Evolutionary conservation across 495 filamentous ascomycete species (phyloP).

Genomic region (Melanomma pulvis-pyrius): DNA sequence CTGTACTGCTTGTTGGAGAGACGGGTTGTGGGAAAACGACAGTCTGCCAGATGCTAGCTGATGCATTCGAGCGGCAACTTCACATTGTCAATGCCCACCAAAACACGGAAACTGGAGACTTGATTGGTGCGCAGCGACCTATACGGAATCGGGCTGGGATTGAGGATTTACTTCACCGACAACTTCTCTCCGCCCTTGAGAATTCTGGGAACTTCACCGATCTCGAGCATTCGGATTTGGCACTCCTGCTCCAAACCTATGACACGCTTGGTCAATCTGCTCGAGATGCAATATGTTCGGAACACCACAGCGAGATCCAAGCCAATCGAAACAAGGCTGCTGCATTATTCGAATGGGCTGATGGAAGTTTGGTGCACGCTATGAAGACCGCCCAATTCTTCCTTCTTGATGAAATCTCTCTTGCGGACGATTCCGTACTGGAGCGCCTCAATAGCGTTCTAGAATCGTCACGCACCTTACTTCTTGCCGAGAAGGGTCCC

Average conservation of each 20-base stretch:
- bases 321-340: slow-evolving; percentile 64
- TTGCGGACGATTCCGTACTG: slow-evolving; percentile 96
- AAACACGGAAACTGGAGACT: slow-evolving; percentile 93
- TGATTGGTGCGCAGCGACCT: slow-evolving; percentile 93
- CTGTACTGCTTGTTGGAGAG: slow-evolving; percentile 90
- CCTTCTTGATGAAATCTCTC: slow-evolving; percentile 94
- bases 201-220: slow-evolving; percentile 35
- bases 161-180: slow-evolving; percentile 63
- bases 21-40: slow-evolving; percentile 98
- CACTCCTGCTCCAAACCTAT: slow-evolving; percentile 55
- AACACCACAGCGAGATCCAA: slow-evolving; percentile 60
- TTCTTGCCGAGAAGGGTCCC: slow-evolving; percentile 91
- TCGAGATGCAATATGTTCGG: slow-evolving; percentile 50
- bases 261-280: slow-evolving; percentile 45
- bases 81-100: slow-evolving; percentile 96
- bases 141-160: slow-evolving; percentile 79
- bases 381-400: slow-evolving; percentile 92
- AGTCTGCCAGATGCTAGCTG: slow-evolving; percentile 87
- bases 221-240: slow-evolving; percentile 46
- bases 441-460: slow-evolving; percentile 98
- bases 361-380: slow-evolving; percentile 90
- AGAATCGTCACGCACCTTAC: slow-evolving; percentile 79
- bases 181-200: slow-evolving; percentile 58
- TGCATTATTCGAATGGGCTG: slow-evolving; percentile 93
- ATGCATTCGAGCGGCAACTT: slow-evolving; percentile 71